Base-by-base conservation (phyloP, 495 filamentous ascomycete genomes). In the Pseudomonodictys pantanalensis region DNA sequence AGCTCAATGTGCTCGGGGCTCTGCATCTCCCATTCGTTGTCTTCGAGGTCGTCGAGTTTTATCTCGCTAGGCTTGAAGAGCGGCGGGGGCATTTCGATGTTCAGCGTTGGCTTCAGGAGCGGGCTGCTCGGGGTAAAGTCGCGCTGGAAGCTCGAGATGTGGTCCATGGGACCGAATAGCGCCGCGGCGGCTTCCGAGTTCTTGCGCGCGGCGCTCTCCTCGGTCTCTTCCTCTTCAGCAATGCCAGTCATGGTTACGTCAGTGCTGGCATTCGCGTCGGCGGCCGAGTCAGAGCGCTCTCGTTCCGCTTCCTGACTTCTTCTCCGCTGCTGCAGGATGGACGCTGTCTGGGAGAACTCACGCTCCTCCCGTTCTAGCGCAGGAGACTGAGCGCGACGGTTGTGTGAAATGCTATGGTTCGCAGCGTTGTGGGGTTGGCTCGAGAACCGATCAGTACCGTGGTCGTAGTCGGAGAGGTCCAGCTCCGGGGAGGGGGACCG, bases 311-410 rank as follows among this genome's bases (percentile, higher is more conserved):
- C 56, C 47, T 57, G 18, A 63, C 72, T 81, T 57, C 80, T 76
- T 56, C 81, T 89, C 56, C 88, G 82, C 75, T 87, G 88, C 65
- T 90, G 90, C 72, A 97, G 52, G 29, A 47, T 50, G 1, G 58
- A 63, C 10, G 93, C 93, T 5, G 92, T 97, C 74, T 92, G 90
- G 2, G 90, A 96, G 69, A 98, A 98, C 73, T 97, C 93, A 66
- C 87, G 89, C 76, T 98, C 93, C 62, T 97, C 93, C 62, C 89
- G 88, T 76, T 98, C 93, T 26, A 97, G 81, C 22, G 90, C 91
- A 46, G 95, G 93, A 60, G 88, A 91, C 47, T 83, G 82, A 7
- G 85, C 86, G 52, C 87, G 84, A 54, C 85, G 77, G 32, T 85
- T 87, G 68, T 86, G 86, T 66, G 60, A 68, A 72, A 66, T 76